phyloP scores from a whole-genome alignment of 2,329 filamentous ascomycete species.

The Paraphaeosphaeria minitans region DNA sequence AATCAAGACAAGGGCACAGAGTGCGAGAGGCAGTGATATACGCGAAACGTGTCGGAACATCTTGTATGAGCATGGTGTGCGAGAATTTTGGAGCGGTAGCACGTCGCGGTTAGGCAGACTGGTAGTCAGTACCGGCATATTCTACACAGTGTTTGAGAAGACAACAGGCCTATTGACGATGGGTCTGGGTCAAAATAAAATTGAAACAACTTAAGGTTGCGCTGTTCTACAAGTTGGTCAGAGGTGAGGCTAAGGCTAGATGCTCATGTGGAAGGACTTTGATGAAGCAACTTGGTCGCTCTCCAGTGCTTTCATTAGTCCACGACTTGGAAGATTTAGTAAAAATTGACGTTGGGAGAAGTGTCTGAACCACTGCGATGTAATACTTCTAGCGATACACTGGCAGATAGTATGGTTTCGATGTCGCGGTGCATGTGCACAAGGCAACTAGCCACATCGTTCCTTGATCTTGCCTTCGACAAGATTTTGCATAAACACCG shows the following conservation, averaged over 20 bases:
- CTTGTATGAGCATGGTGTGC: constrained; percentile 27
- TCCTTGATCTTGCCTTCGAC: background rate
- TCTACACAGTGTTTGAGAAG: constrained; percentile 42
- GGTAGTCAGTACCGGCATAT: constrained; percentile 38
- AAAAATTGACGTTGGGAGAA: no score
- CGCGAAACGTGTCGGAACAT: constrained; percentile 30
- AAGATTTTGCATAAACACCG: background rate
- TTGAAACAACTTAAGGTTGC: background rate
- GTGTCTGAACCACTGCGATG: no score
- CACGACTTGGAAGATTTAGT: no score
- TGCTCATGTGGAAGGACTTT: no score
- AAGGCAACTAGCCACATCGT: background rate
- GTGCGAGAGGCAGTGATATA: constrained; percentile 32
- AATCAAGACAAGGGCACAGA: constrained; percentile 49
- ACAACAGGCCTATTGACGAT: constrained; percentile 17
- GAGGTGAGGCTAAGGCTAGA: no score
- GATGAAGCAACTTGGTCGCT: no score
- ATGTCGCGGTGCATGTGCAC: no score
- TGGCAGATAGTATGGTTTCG: background rate
- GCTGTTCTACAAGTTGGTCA: background rate
- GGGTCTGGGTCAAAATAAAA: background rate
- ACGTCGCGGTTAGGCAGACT: constrained; percentile 36
- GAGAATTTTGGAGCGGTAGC: constrained; percentile 39
- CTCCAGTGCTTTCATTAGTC: no score
- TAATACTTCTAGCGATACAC: no score